Base-by-base conservation (phyloP, 805 yeast species). In the Metschnikowia picachoensis region DNA sequence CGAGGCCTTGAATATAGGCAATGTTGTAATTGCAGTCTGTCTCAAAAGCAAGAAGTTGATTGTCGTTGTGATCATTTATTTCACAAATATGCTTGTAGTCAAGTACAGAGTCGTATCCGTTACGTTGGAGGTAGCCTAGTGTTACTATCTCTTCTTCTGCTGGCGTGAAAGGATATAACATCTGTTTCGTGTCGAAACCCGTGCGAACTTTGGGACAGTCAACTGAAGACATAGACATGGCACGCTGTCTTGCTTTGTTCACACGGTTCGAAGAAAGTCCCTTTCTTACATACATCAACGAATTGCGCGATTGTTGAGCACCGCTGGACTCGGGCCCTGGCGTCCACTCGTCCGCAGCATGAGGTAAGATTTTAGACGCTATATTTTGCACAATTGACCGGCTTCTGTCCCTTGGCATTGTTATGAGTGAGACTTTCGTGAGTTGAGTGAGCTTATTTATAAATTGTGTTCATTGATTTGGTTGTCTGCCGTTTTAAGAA, bases 381-480 rank as follows among this genome's bases (percentile, higher is more conserved):
- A 83, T 81, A 29, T 69, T 64, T 41, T 80, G 80, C 1, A 83
- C 88, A 49, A 82, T 76, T 2, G 90, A 83, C 48, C 77, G 75
- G 44, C 83, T 73, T 57, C 89, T 69, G 8, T 73, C 70, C 49
- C 82, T 65, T 41, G 68, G 50, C 76, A 70, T 71, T 8, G 25
- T 20, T 20, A 20, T 20, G 25, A 7, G 25, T 20, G 7, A 20
- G 25, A 20, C 25, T 20, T 20, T 20, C 7, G 25, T 20, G 25
- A 20, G 25, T 20, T 20, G 8, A 7, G 25, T 20, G 25, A 7
- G 25, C 25, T 20, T 20, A 20, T 20, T 3, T 20, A 20, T 20
- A 4, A 20, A 5, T 20, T 20, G 25, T 20, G 25, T 7, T 20
- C 25, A 20, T 20, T 20, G 25, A 20, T 20, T 20, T 20, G 25